Conservation (phyloP, 2,329 filamentous ascomycete genomes). For the Plenodomus biglobosus region DNA sequence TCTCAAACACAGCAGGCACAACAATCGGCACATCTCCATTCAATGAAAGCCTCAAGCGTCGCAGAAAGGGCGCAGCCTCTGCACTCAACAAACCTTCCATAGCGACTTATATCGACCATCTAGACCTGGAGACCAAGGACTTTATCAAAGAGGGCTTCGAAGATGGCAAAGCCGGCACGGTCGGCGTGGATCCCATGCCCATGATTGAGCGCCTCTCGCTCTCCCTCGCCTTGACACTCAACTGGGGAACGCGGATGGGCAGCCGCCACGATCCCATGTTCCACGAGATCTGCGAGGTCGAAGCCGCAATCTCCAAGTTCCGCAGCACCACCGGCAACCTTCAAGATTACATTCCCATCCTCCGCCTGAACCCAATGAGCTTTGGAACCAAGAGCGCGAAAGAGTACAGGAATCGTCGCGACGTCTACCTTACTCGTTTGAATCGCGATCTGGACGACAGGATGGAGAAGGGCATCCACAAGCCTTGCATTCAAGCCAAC, state of each 20-base stretch:
- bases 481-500: conserved; percentile 68
- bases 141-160: conserved; percentile 63
- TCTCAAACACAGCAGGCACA: conserved; percentile 66
- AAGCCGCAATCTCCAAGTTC: conserved; percentile 62
- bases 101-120: conserved; percentile 62
- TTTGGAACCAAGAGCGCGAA: conserved; percentile 59
- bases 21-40: conserved; percentile 70
- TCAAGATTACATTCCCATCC: conserved; percentile 62
- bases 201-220: conserved; percentile 67
- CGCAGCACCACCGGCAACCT: conserved; percentile 62
- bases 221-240: conserved; percentile 64
- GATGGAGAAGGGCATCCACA: conserved; percentile 62
- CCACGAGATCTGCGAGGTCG: conserved; percentile 63
- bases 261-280: conserved; percentile 63
- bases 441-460: conserved; percentile 62
- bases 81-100: conserved; percentile 67
- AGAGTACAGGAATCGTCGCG: conserved; percentile 62
- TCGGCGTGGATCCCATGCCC: conserved; percentile 64
- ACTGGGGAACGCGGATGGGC: conserved; percentile 65
- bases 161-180: conserved; percentile 58
- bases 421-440: conserved; percentile 60
- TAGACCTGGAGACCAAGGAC: conserved; percentile 64
- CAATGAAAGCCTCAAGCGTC: conserved; percentile 64
- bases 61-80: conserved; percentile 65
- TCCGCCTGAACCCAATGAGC: conserved; percentile 63